phyloP scores from a whole-genome alignment of 2,329 filamentous ascomycete species.

The Microsporum canis region DNA sequence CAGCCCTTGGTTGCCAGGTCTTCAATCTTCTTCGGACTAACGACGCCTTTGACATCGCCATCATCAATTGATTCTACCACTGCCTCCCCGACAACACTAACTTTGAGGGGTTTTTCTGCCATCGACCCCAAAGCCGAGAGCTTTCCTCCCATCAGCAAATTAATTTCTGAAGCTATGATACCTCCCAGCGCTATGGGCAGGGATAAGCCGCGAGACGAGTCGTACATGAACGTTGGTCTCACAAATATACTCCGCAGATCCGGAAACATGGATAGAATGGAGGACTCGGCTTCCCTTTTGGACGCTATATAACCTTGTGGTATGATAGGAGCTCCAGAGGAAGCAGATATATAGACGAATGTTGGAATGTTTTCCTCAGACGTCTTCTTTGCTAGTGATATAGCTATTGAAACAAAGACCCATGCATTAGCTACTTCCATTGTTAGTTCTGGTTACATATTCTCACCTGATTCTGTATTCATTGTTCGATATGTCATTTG shows the following conservation, averaged over 20 bases:
- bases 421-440: constrained; percentile 4
- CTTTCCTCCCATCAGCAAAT: constrained; percentile 62
- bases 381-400: constrained; percentile 70
- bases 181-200: constrained; percentile 72
- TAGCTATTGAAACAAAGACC: constrained; percentile 44
- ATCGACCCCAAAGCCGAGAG: constrained; percentile 72
- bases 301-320: constrained; percentile 79
- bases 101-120: constrained; percentile 76
- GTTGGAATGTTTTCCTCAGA: constrained; percentile 51
- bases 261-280: constrained; percentile 62
- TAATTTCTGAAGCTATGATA: constrained; percentile 63
- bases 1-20: constrained; percentile 68
- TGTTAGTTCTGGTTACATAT: not conserved
- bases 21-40: constrained; percentile 73
- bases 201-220: constrained; percentile 68
- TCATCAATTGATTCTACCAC: constrained; percentile 79
- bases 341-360: constrained; percentile 84
- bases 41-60: constrained; percentile 57
- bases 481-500: constrained; percentile 93
- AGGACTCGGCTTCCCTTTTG: constrained; percentile 78
- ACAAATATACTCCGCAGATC: constrained; percentile 69
- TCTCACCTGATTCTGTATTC: constrained; percentile 67
- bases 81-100: constrained; percentile 75
- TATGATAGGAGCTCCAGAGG: constrained; percentile 71
- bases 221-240: constrained; percentile 80